phyloP scores from a whole-genome alignment of 306 rosid genomes.

The Glycyrrhiza uralensis region DNA sequence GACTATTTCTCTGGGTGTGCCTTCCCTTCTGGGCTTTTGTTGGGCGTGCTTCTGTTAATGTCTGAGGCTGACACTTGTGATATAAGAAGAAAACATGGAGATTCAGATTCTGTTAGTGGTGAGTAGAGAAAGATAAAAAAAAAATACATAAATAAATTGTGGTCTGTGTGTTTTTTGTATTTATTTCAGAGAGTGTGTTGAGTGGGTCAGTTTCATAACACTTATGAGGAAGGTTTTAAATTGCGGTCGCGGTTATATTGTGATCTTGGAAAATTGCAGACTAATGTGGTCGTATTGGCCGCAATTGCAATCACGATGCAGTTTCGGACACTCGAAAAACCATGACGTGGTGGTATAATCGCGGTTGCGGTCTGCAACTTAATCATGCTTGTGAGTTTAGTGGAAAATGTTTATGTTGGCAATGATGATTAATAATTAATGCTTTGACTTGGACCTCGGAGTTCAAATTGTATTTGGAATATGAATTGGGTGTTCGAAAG shows the following conservation, averaged over 20 bases:
- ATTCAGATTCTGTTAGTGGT: background rate
- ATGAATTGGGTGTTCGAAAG: background rate
- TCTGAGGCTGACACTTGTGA: background rate
- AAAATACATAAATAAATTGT: background rate
- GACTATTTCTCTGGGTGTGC: background rate
- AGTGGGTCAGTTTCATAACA: constrained; percentile 6
- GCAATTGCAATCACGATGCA: too few relatives aligned
- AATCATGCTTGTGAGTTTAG: background rate
- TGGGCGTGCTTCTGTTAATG: background rate
- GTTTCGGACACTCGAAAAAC: too few relatives aligned
- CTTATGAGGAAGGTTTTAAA: too few relatives aligned
- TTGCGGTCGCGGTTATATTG: too few relatives aligned
- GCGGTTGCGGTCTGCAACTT: too few relatives aligned
- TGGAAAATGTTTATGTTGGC: background rate
- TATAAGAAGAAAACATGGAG: background rate
- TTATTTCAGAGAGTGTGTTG: background rate
- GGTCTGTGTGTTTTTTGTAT: background rate
- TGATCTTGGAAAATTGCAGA: too few relatives aligned
- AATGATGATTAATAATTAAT: background rate
- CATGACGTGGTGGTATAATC: too few relatives aligned
- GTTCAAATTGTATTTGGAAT: background rate
- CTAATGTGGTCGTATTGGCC: too few relatives aligned
- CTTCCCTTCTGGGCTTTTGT: constrained; percentile 5
- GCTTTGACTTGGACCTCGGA: background rate
- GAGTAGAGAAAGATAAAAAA: background rate